Evolutionary conservation across 331 rosid genomes (phyloP).

Genomic region (Dryas integrifolia): DNA sequence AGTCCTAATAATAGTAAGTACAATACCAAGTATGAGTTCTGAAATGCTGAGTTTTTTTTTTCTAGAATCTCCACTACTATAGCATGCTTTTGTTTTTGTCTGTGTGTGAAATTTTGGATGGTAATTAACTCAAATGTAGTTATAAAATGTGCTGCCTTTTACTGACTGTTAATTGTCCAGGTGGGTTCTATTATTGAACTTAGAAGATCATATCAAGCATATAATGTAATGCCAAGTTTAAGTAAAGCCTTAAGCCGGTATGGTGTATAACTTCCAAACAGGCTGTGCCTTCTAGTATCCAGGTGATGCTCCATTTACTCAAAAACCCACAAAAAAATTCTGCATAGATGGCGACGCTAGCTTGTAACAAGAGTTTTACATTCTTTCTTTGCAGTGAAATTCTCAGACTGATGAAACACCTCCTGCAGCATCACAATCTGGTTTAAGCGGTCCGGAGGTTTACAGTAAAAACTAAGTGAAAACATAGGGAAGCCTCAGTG

Average conservation of each 20-base stretch:
- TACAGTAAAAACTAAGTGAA: neutral
- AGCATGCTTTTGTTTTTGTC: slow-evolving; percentile 21
- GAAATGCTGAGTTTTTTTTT: neutral
- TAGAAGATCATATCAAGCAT: slow-evolving; percentile 95
- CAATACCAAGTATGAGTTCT: slow-evolving; percentile 8
- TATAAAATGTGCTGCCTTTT: neutral
- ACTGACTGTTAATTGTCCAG: slow-evolving; percentile 41
- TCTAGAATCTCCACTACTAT: neutral
- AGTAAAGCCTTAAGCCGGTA: slow-evolving; percentile 89
- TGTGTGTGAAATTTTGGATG: neutral
- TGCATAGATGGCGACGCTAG: neutral
- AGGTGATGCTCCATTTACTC: neutral
- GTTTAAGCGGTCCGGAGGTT: neutral
- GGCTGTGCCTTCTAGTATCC: slow-evolving; percentile 11
- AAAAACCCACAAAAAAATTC: neutral
- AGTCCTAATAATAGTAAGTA: slow-evolving; percentile 84
- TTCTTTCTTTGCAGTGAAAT: neutral
- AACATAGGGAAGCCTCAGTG: neutral
- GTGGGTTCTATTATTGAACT: slow-evolving; percentile 97
- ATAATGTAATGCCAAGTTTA: slow-evolving; percentile 92
- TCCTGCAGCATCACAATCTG: neutral
- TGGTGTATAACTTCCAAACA: slow-evolving; percentile 52
- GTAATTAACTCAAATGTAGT: neutral
- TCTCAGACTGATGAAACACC: neutral
- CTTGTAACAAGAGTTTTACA: neutral